phyloP scores from a whole-genome alignment of 495 filamentous ascomycete genomes.

The Aspergillus ostianus region DNA sequence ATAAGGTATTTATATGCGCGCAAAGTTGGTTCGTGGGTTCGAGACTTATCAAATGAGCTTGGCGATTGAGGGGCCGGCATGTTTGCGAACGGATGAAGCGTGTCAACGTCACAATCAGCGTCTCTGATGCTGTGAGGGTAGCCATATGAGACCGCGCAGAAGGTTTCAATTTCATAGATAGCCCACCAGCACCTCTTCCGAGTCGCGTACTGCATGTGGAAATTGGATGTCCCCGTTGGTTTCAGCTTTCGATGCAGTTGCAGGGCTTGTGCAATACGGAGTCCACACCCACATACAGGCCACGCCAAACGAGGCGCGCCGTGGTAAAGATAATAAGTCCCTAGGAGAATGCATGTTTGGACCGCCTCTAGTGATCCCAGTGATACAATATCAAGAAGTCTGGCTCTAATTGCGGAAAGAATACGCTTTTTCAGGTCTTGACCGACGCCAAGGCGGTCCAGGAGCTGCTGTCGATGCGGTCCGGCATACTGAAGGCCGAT shows the following conservation, averaged over 20 bases:
- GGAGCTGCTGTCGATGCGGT: conserved; percentile 8
- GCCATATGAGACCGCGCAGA: conserved; percentile 39
- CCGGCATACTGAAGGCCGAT: conserved; percentile 31
- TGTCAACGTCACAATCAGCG: conserved; percentile 34
- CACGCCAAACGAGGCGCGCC: conserved; percentile 34
- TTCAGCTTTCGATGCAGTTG: conserved; percentile 29
- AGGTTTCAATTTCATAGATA: conserved; percentile 41
- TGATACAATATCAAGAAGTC: conserved; percentile 26
- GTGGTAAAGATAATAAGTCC: conserved; percentile 39
- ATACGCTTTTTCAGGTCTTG: conserved; percentile 24
- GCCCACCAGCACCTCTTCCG: conserved; percentile 43
- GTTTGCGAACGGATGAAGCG: conserved; percentile 26
- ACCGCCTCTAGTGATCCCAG: conserved; percentile 29
- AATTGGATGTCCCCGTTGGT: not conserved
- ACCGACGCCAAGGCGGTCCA: conserved; percentile 12
- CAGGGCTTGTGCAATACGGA: conserved; percentile 36
- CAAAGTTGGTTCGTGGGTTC: conserved; percentile 16
- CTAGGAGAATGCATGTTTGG: conserved; percentile 35
- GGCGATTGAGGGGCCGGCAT: conserved; percentile 12
- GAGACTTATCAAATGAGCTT: conserved; percentile 9
- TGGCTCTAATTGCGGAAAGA: conserved; percentile 13
- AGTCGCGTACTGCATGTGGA: conserved; percentile 23
- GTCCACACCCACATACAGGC: conserved; percentile 38
- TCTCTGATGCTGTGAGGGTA: conserved; percentile 34
- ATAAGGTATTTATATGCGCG: conserved; percentile 33